Evolutionary conservation across 164 flowering plant species (phyloP).

Genomic region (Umbellularia californica): DNA sequence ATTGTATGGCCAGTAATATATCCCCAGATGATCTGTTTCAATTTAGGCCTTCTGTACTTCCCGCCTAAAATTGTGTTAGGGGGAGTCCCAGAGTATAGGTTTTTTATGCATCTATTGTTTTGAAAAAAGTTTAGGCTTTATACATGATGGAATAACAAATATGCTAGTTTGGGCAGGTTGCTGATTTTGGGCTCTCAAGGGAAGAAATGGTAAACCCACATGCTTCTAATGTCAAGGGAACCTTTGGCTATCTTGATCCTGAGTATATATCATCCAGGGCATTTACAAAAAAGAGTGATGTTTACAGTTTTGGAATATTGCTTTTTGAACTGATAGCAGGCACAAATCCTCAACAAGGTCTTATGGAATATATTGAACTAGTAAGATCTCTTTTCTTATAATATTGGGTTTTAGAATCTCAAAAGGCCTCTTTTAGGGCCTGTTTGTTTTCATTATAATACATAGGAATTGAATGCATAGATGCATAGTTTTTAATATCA

Average conservation of each 20-base stretch:
- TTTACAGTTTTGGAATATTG: constrained; percentile 88
- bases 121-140: not conserved
- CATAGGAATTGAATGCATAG: no score
- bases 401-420: not conserved
- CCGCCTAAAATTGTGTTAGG: not conserved
- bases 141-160: not conserved
- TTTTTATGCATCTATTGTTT: not conserved
- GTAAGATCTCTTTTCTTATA: constrained; percentile 37
- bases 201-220: constrained; percentile 75
- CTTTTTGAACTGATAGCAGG: constrained; percentile 91
- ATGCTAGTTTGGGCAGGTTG: constrained; percentile 45
- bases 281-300: constrained; percentile 92
- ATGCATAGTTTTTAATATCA: no score
- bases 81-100: not conserved
- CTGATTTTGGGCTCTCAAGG: constrained; percentile 97
- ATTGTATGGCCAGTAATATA: not conserved
- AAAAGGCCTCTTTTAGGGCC: no score
- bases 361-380: constrained; percentile 83
- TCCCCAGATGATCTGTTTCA: not conserved
- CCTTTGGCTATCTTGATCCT: constrained; percentile 99
- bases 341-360: constrained; percentile 86
- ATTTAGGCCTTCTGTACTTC: not conserved
- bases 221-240: constrained; percentile 69
- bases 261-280: constrained; percentile 79
- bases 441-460: no score